A percentile compares a stretch with the other conserved stretches of the same genome.
phyloP scores from a whole-genome alignment of 73 alveolate species.

The Blepharisma stoltei region DNA sequence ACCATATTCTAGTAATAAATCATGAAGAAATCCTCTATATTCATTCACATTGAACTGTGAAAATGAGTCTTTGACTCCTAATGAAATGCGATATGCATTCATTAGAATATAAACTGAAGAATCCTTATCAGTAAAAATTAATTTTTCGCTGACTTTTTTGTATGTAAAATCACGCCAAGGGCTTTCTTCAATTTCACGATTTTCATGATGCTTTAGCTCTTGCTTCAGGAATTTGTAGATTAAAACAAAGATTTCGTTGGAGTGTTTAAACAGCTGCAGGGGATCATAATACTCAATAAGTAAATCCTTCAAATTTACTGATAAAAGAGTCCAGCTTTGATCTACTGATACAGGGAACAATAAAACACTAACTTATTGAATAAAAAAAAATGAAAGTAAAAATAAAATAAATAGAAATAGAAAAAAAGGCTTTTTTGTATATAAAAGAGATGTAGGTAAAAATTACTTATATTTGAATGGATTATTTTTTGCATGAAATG shows the following conservation, averaged over 20 bases:
- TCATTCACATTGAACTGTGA: too few relatives aligned
- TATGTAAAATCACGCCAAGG: constrained; percentile 18
- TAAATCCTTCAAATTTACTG: neutral
- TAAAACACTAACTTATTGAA: neutral
- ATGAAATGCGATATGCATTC: too few relatives aligned
- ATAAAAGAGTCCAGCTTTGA: neutral
- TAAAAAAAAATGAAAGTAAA: too few relatives aligned
- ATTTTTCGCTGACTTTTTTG: neutral
- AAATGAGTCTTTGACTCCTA: too few relatives aligned
- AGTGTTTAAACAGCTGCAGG: neutral
- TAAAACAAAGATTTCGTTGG: neutral
- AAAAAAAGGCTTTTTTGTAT: too few relatives aligned
- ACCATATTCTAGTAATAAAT: too few relatives aligned
- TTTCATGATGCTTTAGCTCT: neutral
- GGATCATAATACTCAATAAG: constrained; percentile 12
- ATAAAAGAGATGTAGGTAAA: too few relatives aligned
- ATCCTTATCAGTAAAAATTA: neutral
- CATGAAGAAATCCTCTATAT: too few relatives aligned
- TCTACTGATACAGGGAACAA: neutral
- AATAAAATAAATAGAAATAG: too few relatives aligned
- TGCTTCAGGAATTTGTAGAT: neutral
- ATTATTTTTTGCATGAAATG: constrained; percentile 11
- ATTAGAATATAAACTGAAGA: constrained; percentile 9
- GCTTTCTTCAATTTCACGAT: neutral
- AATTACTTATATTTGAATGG: constrained; percentile 7